Percentiles rank a stretch among this genome's conserved stretches.
Evolutionary conservation across 495 filamentous ascomycete genomes (phyloP).

Genomic region (Aspergillus asperescens): DNA sequence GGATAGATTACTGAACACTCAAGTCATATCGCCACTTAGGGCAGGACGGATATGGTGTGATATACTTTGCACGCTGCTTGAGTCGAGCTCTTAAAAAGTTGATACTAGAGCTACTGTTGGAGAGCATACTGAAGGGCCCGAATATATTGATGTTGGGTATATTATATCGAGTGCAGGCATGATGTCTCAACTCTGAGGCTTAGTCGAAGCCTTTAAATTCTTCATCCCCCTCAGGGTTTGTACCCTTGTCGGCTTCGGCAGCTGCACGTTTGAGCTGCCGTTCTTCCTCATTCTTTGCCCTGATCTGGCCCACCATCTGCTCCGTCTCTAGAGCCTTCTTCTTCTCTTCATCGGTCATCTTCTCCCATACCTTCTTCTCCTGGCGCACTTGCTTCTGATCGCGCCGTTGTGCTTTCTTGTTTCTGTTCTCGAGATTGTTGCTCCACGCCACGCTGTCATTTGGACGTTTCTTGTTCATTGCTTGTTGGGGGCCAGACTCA

Average conservation of each 20-base stretch:
- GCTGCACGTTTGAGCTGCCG: slow-evolving; percentile 20
- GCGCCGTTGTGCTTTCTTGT: slow-evolving; percentile 57
- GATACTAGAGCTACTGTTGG: no score
- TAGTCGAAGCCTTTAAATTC: slow-evolving; percentile 45
- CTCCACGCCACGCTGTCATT: slow-evolving; percentile 74
- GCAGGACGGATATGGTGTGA: no score
- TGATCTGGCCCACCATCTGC: slow-evolving; percentile 66
- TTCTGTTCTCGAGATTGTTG: slow-evolving; percentile 66
- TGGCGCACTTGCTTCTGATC: slow-evolving; percentile 70
- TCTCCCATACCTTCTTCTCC: slow-evolving; percentile 60
- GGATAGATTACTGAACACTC: no score
- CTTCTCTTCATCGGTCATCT: slow-evolving; percentile 70
- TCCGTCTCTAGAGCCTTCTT: slow-evolving; percentile 65
- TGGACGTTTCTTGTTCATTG: slow-evolving; percentile 31
- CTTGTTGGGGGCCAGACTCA: slow-evolving; percentile 24
- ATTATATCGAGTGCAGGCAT: slow-evolving; percentile 2
- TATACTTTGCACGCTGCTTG: no score
- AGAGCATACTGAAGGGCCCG: no score
- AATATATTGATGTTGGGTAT: slow-evolving; percentile 2
- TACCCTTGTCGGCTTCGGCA: slow-evolving; percentile 17
- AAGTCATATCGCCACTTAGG: no score
- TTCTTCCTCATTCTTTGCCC: slow-evolving; percentile 48
- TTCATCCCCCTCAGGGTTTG: slow-evolving; percentile 23
- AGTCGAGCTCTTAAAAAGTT: no score
- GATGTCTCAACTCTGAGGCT: slow-evolving; percentile 2